Evolutionary conservation across 2,329 filamentous ascomycete species (phyloP).

Genomic region (Cercospora nicotianae): DNA sequence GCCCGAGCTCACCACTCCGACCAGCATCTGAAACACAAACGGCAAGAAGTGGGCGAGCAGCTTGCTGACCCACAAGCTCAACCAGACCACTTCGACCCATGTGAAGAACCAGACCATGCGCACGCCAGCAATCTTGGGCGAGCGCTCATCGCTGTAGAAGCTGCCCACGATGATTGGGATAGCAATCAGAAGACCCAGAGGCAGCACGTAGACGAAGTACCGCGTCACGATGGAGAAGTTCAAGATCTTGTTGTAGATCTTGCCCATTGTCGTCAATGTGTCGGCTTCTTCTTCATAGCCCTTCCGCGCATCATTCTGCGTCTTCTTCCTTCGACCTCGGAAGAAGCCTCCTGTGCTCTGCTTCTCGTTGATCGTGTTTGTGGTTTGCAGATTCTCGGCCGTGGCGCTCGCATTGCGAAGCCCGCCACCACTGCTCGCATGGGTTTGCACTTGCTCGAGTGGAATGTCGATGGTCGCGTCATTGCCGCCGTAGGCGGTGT

Average conservation of each 20-base stretch:
- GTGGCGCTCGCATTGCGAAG: constrained; percentile 42
- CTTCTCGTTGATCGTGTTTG: constrained; percentile 38
- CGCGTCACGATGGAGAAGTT: constrained; percentile 64
- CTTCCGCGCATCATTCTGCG: constrained; percentile 35
- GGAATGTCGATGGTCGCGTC: constrained; percentile 64
- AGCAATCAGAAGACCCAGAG: constrained; percentile 58
- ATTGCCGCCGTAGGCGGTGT: constrained; percentile 56
- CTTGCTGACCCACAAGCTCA: constrained; percentile 63
- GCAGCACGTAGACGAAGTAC: constrained; percentile 63
- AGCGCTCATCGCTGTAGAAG: constrained; percentile 39
- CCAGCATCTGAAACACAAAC: constrained; percentile 60
- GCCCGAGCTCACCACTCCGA: constrained; percentile 64
- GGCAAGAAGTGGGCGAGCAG: constrained; percentile 60
- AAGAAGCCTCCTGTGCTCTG: constrained; percentile 41
- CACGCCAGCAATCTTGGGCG: constrained; percentile 56
- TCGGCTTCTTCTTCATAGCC: constrained; percentile 53
- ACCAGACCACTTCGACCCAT: constrained; percentile 66
- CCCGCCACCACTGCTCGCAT: constrained; percentile 45
- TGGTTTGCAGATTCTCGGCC: constrained; percentile 33
- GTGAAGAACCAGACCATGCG: constrained; percentile 62
- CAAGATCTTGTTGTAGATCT: constrained; percentile 60
- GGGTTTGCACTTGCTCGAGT: constrained; percentile 56
- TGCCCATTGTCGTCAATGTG: constrained; percentile 59
- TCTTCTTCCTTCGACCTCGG: constrained; percentile 39
- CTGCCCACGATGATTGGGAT: constrained; percentile 65